phyloP scores from a whole-genome alignment of 805 yeast genomes.

The Suhomyces canberraensis region DNA sequence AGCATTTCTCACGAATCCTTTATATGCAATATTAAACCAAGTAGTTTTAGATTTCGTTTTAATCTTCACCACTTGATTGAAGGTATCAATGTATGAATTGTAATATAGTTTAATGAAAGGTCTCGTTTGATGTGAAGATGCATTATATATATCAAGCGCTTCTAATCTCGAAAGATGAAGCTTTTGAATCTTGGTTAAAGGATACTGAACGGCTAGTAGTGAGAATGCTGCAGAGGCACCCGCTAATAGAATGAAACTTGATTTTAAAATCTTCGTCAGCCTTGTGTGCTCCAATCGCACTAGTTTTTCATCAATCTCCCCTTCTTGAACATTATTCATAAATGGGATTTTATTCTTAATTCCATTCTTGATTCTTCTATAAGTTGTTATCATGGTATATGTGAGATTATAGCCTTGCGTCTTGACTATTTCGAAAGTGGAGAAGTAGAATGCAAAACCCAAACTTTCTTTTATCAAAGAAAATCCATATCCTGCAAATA shows the following conservation, averaged over 20 bases:
- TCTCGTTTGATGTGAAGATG: conserved; percentile 19
- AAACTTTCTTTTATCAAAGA: conserved; percentile 72
- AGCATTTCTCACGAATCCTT: conserved; percentile 73
- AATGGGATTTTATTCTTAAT: conserved; percentile 18
- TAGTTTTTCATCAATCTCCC: conserved; percentile 22
- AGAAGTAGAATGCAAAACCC: conserved; percentile 84
- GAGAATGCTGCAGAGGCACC: conserved; percentile 86
- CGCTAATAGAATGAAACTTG: conserved; percentile 70
- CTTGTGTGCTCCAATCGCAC: conserved; percentile 30
- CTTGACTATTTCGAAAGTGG: conserved; percentile 75
- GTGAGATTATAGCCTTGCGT: conserved; percentile 58
- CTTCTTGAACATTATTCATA: conserved; percentile 11
- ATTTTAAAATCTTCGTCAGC: conserved; percentile 52
- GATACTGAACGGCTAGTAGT: conserved; percentile 77
- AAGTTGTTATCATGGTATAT: conserved; percentile 42
- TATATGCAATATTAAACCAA: conserved; percentile 68
- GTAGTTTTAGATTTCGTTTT: conserved; percentile 51
- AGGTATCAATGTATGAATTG: conserved; percentile 75
- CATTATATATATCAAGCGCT: conserved; percentile 64
- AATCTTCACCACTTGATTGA: conserved; percentile 53
- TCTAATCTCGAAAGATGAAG: conserved; percentile 77
- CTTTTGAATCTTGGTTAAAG: conserved; percentile 74
- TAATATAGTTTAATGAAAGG: conserved; percentile 55
- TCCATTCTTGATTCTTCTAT: conserved; percentile 37
- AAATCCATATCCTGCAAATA: conserved; percentile 85